Conservation (phyloP, 805 yeast species). For the Schwanniomyces sp. region DNA sequence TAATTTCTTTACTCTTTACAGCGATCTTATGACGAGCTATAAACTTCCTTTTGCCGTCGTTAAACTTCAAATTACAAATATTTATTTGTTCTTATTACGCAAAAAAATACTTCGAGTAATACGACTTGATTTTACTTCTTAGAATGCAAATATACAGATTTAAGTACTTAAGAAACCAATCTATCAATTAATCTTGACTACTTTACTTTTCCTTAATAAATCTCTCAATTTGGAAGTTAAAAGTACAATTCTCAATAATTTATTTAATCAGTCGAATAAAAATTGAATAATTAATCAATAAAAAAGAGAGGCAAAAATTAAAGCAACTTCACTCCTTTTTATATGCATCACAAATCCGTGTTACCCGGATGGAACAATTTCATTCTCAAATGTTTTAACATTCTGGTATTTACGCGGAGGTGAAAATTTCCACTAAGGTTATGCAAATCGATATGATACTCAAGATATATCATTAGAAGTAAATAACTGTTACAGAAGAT, state of each 20-base stretch:
- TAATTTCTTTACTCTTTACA: constrained; percentile 5
- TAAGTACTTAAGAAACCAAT: constrained; percentile 1
- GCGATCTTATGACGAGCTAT: background rate
- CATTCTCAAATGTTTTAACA: background rate
- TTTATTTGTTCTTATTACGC: constrained; percentile 1
- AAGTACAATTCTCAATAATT: background rate
- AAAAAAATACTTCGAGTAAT: background rate
- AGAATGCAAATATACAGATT: constrained; percentile 1
- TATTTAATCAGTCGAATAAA: background rate
- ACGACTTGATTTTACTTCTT: constrained; percentile 1
- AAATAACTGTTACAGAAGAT: constrained; percentile 2
- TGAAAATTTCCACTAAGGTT: constrained; percentile 12
- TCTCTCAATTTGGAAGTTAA: constrained; percentile 1
- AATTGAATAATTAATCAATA: background rate
- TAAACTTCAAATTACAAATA: constrained; percentile 1
- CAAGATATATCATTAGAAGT: background rate
- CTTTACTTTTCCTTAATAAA: background rate
- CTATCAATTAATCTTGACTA: background rate
- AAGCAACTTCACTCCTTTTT: background rate
- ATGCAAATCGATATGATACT: background rate
- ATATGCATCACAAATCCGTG: background rate
- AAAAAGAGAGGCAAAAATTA: background rate
- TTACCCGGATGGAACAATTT: constrained; percentile 1
- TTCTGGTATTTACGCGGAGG: constrained; percentile 12
- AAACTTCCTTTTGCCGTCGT: background rate